Base-by-base conservation (phyloP, 2,329 filamentous ascomycete species). In the Meredithiella fracta region DNA sequence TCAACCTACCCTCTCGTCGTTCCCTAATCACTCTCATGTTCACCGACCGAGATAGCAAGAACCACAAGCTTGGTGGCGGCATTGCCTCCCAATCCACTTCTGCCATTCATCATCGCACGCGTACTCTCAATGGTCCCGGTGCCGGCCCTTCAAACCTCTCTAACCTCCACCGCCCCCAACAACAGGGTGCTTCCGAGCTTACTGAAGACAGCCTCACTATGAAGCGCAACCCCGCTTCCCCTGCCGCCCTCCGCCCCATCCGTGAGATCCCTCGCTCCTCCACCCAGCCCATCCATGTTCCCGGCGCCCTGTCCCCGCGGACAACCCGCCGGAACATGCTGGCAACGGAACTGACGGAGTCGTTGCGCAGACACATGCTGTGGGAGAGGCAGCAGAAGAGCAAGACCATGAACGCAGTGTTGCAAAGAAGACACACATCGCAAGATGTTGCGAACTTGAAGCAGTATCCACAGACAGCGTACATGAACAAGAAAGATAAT, bases 341-440 rank as follows among this genome's bases (percentile, higher is more conserved):
- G 57, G 85, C 87, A 7, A 94, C 87, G 0, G 92, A 98, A 71
- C 74, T 98, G 55, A 96, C 91, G 1, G 89, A 95, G 67, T 94
- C 88, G 22, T 80, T 98, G 2, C 82, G 92, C 22, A 86, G 89
- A 62, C 86, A 96, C 63, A 81, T 98, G 15, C 78, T 97, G 15
- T 94, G 88, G 86, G 92, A 98, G 68, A 84, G 92, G 54, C 88
- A 94, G 65, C 91, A 97, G 66, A 94, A 92, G 76, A 88, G 87
- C 58, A 85, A 86, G 34, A 91, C 88, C 6, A 86, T 83, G 63
- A 90, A 91, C 61, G 88, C 90, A 1, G 86, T 91, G 55, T 76
- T 95, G 58, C 94, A 95, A 74, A 81, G 91, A 60, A 78, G 88
- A 59, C 89, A 96, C 67, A 95, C 90, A 6, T 86, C 91, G 1